Conservation (phyloP, 2,329 filamentous ascomycete species). For the Fusarium subtropicale region DNA sequence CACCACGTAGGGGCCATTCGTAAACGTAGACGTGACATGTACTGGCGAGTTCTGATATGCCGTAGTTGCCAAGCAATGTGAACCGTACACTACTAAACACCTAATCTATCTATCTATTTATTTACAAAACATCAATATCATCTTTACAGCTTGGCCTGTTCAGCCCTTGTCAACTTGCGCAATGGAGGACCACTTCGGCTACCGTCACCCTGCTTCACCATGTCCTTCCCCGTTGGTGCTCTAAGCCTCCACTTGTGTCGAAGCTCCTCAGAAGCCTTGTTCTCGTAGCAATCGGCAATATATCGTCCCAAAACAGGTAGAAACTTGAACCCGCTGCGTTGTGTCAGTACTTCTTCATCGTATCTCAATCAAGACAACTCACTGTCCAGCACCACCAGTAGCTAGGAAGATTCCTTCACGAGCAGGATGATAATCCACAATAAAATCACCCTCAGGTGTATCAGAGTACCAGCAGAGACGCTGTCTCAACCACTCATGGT, state of each 20-base stretch:
- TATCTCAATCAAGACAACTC: background rate
- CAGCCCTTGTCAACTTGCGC: slow-evolving; percentile 38
- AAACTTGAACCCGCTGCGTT: slow-evolving; percentile 38
- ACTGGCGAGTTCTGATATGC: background rate
- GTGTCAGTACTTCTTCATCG: background rate
- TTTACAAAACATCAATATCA: background rate
- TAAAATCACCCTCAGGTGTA: slow-evolving; percentile 72
- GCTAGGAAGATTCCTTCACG: slow-evolving; percentile 61
- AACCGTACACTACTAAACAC: background rate
- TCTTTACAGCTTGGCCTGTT: slow-evolving; percentile 47
- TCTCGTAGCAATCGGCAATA: slow-evolving; percentile 51
- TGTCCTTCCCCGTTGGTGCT: background rate
- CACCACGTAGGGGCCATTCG: slow-evolving; percentile 42
- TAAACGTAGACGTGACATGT: slow-evolving; percentile 41
- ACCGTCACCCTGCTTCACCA: slow-evolving; percentile 46
- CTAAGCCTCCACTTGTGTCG: slow-evolving; percentile 49
- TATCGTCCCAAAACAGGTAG: slow-evolving; percentile 37
- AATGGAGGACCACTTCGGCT: slow-evolving; percentile 48
- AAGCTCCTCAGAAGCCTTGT: slow-evolving; percentile 46
- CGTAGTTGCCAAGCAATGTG: background rate
- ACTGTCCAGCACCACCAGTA: slow-evolving; percentile 53
- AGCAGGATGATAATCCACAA: slow-evolving; percentile 67
- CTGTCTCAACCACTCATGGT: slow-evolving; percentile 62
- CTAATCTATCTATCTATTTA: background rate
- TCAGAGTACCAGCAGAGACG: slow-evolving; percentile 74